Conservation (phyloP, 1,284 basidiomycete genomes). For the Pseudozyma tsukubaensis region DNA sequence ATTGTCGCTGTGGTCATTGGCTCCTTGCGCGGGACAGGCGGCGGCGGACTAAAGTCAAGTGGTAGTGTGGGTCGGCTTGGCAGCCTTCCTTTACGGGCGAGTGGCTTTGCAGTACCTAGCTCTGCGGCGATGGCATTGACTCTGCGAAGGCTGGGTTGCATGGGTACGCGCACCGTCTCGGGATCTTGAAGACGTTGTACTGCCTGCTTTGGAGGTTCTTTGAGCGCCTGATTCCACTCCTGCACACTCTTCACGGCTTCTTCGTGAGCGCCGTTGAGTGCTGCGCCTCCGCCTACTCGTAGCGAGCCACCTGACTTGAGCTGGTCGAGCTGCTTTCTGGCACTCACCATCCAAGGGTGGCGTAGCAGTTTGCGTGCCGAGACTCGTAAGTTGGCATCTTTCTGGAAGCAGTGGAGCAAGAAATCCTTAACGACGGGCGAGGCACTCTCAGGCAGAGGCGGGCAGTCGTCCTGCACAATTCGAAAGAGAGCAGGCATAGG, state of each 20-base stretch:
- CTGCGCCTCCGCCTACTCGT: constrained; percentile 59
- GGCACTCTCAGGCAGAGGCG: constrained; percentile 92
- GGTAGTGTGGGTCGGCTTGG: constrained; percentile 40
- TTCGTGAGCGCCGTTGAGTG: constrained; percentile 74
- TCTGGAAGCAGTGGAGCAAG: constrained; percentile 96
- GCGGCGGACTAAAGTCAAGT: constrained; percentile 44
- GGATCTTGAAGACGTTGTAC: constrained; percentile 26
- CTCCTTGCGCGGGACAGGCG: constrained; percentile 13
- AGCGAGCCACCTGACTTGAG: constrained; percentile 70
- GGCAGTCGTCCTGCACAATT: constrained; percentile 96
- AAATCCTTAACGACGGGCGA: constrained; percentile 93
- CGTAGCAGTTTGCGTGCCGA: constrained; percentile 90
- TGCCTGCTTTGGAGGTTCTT: constrained; percentile 75
- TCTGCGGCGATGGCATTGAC: constrained; percentile 44
- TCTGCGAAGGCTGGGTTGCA: constrained; percentile 43
- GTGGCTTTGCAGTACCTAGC: constrained; percentile 42
- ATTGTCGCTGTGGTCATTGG: neutral
- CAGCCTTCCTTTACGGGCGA: constrained; percentile 25
- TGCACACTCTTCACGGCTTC: constrained; percentile 94
- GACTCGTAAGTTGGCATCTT: constrained; percentile 92
- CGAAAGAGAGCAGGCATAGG: constrained; percentile 98
- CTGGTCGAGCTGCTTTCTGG: constrained; percentile 79
- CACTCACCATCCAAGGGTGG: constrained; percentile 94
- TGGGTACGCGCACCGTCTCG: constrained; percentile 38
- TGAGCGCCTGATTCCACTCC: constrained; percentile 95